phyloP scores from a whole-genome alignment of 208 protist species.

The Blastocrithidia nonstop region DNA sequence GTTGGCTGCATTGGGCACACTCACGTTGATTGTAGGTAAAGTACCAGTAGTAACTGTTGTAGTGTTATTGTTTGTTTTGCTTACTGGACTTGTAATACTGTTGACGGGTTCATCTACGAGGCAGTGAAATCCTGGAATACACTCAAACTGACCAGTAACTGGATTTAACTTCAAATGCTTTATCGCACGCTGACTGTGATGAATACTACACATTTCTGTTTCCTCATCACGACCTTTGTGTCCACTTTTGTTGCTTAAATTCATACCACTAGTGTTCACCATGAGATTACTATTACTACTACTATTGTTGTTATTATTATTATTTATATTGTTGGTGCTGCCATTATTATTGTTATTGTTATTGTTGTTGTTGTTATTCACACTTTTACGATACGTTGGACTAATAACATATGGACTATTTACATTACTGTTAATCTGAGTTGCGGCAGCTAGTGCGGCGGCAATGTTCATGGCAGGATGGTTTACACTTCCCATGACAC shows the following conservation, averaged over 20 bases:
- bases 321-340: not conserved
- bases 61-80: not conserved
- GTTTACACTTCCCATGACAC: too few relatives aligned
- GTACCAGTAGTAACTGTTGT: not conserved
- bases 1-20: not conserved
- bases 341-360: constrained; percentile 2
- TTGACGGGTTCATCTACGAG: constrained; percentile 46
- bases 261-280: constrained; percentile 9
- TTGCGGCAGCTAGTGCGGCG: too few relatives aligned
- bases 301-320: constrained; percentile 3
- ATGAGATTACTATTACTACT: constrained; percentile 3
- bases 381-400: too few relatives aligned
- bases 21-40: not conserved
- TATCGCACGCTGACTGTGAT: constrained; percentile 60
- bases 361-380: not conserved
- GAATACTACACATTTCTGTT: constrained; percentile 66
- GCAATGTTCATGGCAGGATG: too few relatives aligned
- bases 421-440: too few relatives aligned
- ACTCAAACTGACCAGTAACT: constrained; percentile 56
- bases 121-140: constrained; percentile 78
- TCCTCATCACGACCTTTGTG: constrained; percentile 60
- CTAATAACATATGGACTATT: too few relatives aligned
- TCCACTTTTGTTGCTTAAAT: constrained; percentile 20
- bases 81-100: not conserved
- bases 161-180: constrained; percentile 74